A percentile compares a stretch with the other conserved stretches of the same genome.
Evolutionary conservation across 345 rosid genomes (phyloP).

Genomic region (Dovyalis caffra): DNA sequence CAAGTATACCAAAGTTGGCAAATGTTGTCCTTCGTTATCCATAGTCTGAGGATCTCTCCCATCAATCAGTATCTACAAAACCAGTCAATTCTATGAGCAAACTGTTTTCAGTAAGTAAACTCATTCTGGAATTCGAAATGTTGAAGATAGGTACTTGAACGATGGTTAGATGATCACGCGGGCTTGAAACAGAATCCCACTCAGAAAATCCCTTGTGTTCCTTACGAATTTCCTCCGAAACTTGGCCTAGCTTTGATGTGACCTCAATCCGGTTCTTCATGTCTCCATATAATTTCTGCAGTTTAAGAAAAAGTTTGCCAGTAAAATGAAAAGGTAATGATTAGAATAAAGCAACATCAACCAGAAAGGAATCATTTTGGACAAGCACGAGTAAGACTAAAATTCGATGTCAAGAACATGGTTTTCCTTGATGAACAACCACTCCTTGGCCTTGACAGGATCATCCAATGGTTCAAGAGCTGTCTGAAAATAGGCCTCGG

Average conservation of each 20-base stretch:
- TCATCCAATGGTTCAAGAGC: neutral
- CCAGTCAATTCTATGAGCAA: neutral
- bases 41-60: slow-evolving; percentile 25
- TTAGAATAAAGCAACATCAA: too few relatives aligned
- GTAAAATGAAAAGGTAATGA: too few relatives aligned
- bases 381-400: too few relatives aligned
- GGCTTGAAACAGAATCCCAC: slow-evolving; percentile 26
- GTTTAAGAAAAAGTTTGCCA: too few relatives aligned
- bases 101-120: neutral
- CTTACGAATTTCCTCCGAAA: slow-evolving; percentile 22
- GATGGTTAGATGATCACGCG: slow-evolving; percentile 35
- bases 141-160: slow-evolving; percentile 23
- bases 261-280: slow-evolving; percentile 28
- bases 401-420: too few relatives aligned
- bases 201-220: slow-evolving; percentile 33
- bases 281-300: slow-evolving; percentile 36
- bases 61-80: slow-evolving; percentile 14
- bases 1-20: slow-evolving; percentile 45
- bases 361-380: too few relatives aligned
- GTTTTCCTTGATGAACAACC: slow-evolving; percentile 21
- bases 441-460: neutral
- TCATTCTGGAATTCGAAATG: neutral
- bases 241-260: slow-evolving; percentile 20
- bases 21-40: slow-evolving; percentile 31
- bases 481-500: slow-evolving; percentile 52